Evolutionary conservation across 768 basidiomycete species (phyloP), one percentile per base, ranked within the genome.

Genomic region (Boletus sensibilis): DNA sequence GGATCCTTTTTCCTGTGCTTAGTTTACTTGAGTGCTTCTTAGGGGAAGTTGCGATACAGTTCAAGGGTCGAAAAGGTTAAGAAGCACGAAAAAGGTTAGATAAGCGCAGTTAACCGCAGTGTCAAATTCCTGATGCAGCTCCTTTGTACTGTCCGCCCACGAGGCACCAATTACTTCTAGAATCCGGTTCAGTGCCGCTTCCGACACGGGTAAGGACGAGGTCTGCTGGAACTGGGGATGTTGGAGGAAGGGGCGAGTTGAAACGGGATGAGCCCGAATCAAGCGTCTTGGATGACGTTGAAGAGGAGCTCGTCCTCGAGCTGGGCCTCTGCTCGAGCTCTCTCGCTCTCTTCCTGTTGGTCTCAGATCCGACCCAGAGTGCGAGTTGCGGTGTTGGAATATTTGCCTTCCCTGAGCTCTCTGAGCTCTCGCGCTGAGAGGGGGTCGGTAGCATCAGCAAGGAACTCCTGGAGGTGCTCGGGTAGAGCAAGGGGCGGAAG

Each of bases 361-460:
- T 27, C 6, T 1, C 27, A 7, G 3, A 27, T 4, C 27, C 6
- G 27, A 7, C 6, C 6, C 4, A 27, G 6, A 1, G 0, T 1
- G 3, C 16, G 5, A 5, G 0, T 29, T 3, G 1, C 5, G 0
- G 10, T 27, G 5, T 2, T 11, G 2, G 43, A n/a, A 5, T 44
- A 44, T 10, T 0, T 5, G 11, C 25, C 43, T 27, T 27, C 25
- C 11, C 10, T 27, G 25, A 44, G 25, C 0, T 27, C 10, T 23
- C 6, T 18, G 18, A 44, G 43, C 4, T 44, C 43, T 7, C 0
- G 2, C 0, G 43, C 9, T 6, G 11, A 44, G 25, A 44, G 27
- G 0, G 43, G 27, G 10, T 44, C 5, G 0, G 25, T 29, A 1
- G 11, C 18, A 3, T 29, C 18, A 0, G 5, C 4, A 18, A 44